phyloP scores from a whole-genome alignment of 2,329 filamentous ascomycete genomes.

The Blastomyces gilchristii region DNA sequence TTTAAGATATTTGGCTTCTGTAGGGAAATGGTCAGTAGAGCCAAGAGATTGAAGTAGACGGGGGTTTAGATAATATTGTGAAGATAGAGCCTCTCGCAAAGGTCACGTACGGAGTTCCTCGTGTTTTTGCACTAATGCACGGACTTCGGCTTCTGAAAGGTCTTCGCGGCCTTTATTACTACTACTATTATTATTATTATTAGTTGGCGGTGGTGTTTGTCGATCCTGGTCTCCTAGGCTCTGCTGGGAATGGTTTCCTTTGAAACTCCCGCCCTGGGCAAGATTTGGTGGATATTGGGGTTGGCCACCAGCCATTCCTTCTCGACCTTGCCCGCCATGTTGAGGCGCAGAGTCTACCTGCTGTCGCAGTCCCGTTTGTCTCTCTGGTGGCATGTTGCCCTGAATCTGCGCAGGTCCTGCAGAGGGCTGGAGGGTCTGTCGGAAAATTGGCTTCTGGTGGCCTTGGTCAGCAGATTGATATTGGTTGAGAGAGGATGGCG shows the following conservation, averaged over 20 bases:
- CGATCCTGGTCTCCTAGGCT: conserved; percentile 35
- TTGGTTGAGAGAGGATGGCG: conserved; percentile 24
- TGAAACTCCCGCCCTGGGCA: conserved; percentile 21
- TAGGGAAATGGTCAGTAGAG: conserved; percentile 7
- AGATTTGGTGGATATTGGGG: conserved; percentile 16
- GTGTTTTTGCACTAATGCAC: conserved; percentile 34
- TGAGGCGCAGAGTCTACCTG: conserved; percentile 6
- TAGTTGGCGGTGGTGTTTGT: conserved; percentile 40
- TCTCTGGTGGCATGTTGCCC: conserved; percentile 14
- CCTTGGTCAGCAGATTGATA: conserved; percentile 17
- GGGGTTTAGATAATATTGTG: conserved; percentile 4
- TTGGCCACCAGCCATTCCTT: neutral
- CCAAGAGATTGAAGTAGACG: neutral
- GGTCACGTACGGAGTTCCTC: conserved; percentile 37
- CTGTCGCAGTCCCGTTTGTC: conserved; percentile 15
- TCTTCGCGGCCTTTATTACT: conserved; percentile 31
- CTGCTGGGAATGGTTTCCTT: conserved; percentile 21
- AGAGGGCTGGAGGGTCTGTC: conserved; percentile 16
- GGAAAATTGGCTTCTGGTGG: conserved; percentile 16
- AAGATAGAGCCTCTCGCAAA: conserved; percentile 5
- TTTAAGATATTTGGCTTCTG: conserved; percentile 93
- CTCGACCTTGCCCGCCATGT: conserved; percentile 4
- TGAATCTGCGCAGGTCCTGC: conserved; percentile 9
- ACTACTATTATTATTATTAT: conserved; percentile 18
- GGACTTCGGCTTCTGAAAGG: conserved; percentile 34